Evolutionary conservation across 176 grass and related monocot genomes (phyloP).

Genomic region (Neostapfia colusana): DNA sequence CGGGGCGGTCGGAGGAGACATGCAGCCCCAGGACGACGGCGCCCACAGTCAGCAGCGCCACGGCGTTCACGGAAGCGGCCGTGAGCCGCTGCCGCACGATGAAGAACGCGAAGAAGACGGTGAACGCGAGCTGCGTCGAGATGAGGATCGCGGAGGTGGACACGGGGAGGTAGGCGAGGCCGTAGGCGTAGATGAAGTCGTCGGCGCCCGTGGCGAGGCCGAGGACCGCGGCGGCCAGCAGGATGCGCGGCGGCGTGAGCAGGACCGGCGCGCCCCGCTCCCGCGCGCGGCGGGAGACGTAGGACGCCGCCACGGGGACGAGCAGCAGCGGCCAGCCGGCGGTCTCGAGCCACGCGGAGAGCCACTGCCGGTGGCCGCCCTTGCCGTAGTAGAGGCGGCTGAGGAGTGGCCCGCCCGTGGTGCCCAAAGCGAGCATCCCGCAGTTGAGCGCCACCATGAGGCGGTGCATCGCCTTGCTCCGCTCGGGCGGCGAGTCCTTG

Average conservation of each 20-base stretch:
- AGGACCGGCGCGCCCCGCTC: slow-evolving; percentile 20
- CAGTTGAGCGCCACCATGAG: slow-evolving; percentile 55
- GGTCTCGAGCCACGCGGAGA: slow-evolving; percentile 57
- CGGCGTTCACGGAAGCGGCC: slow-evolving; percentile 54
- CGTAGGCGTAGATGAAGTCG: slow-evolving; percentile 66
- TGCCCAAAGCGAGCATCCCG: slow-evolving; percentile 50
- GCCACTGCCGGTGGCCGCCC: slow-evolving; percentile 62
- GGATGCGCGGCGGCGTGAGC: slow-evolving; percentile 43
- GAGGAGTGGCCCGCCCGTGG: slow-evolving; percentile 57
- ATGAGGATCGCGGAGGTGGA: slow-evolving; percentile 76
- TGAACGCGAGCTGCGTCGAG: slow-evolving; percentile 79
- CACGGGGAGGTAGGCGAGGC: slow-evolving; percentile 60
- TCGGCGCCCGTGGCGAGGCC: slow-evolving; percentile 59
- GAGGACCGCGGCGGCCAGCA: slow-evolving; percentile 41
- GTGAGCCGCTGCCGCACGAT: slow-evolving; percentile 65
- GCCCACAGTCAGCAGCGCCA: slow-evolving; percentile 60
- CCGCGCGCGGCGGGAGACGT: slow-evolving; percentile 21
- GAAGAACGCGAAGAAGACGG: slow-evolving; percentile 68
- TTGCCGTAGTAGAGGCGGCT: slow-evolving; percentile 65
- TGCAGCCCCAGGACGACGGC: slow-evolving; percentile 56
- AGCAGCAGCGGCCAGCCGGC: slow-evolving; percentile 63
- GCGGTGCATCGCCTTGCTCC: slow-evolving; percentile 19
- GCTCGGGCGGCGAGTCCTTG: slow-evolving; percentile 6
- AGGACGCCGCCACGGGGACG: slow-evolving; percentile 38
- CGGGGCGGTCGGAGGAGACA: slow-evolving; percentile 35